phyloP scores from a whole-genome alignment of 2,329 filamentous ascomycete genomes.

The Colletotrichum aenigma region DNA sequence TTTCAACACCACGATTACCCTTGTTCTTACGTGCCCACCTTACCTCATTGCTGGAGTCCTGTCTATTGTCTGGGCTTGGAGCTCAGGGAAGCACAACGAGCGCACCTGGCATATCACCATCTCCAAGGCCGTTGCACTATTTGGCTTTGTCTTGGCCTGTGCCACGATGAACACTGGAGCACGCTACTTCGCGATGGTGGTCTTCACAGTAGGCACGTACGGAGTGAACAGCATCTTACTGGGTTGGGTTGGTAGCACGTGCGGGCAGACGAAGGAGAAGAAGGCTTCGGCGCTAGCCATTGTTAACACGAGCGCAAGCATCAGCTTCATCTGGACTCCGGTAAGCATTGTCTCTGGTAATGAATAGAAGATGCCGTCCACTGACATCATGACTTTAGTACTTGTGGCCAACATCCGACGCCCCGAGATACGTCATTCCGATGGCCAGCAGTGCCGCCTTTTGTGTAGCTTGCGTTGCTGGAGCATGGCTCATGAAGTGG shows the following conservation, averaged over 20 bases:
- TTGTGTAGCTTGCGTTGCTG: conserved; percentile 24
- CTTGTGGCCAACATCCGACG: conserved; percentile 41
- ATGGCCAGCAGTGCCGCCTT: conserved; percentile 28
- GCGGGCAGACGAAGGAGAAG: conserved; percentile 44
- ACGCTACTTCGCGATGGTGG: conserved; percentile 32
- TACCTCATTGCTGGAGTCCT: conserved; percentile 43
- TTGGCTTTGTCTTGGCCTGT: conserved; percentile 22
- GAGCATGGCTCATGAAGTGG: conserved; percentile 26
- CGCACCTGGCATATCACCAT: conserved; percentile 51
- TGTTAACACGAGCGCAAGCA: conserved; percentile 22
- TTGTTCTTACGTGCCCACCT: conserved; percentile 49
- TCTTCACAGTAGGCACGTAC: conserved; percentile 30
- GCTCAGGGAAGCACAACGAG: conserved; percentile 45
- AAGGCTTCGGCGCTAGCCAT: conserved; percentile 40
- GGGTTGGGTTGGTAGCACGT: conserved; percentile 37
- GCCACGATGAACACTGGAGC: conserved; percentile 34
- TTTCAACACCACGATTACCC: conserved; percentile 44
- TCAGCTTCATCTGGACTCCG: conserved; percentile 23
- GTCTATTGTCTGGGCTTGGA: conserved; percentile 36
- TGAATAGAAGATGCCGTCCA: not conserved
- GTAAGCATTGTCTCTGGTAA: not conserved
- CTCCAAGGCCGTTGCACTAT: conserved; percentile 42
- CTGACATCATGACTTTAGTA: conserved; percentile 24
- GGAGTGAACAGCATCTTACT: conserved; percentile 39
- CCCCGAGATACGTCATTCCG: conserved; percentile 41